Conservation (phyloP, 371 early-diverging fungal species). For the Dinochytrium kinnereticum region DNA sequence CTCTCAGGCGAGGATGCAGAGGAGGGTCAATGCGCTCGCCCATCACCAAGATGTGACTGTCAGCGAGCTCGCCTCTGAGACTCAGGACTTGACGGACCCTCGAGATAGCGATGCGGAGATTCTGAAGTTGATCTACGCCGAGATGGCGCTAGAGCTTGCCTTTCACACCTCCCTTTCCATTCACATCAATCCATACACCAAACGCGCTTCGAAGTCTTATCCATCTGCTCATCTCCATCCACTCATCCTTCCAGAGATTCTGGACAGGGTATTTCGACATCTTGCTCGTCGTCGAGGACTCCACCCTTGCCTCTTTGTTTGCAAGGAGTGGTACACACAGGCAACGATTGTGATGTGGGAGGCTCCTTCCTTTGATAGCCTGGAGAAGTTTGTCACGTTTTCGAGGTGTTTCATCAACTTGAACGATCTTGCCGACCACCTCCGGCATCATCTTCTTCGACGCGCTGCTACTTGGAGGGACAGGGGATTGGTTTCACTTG, state of each 20-base stretch:
- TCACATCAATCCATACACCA: background rate
- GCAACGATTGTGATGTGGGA: slow-evolving; percentile 5
- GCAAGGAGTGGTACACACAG: background rate
- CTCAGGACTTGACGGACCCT: too few species aligned
- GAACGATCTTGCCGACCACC: background rate
- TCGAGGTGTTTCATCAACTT: slow-evolving; percentile 10
- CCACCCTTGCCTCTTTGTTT: slow-evolving; percentile 16
- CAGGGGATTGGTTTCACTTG: background rate
- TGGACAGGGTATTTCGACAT: slow-evolving; percentile 3
- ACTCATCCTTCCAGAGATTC: slow-evolving; percentile 7
- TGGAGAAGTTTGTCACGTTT: background rate
- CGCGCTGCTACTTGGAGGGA: background rate
- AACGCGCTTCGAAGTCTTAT: background rate
- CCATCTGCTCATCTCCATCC: slow-evolving; percentile 15
- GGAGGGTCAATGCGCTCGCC: too few species aligned
- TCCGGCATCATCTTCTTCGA: background rate
- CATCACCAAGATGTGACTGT: too few species aligned
- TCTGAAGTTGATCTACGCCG: too few species aligned
- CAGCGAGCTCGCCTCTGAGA: too few species aligned
- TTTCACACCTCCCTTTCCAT: slow-evolving; percentile 5
- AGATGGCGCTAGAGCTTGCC: background rate
- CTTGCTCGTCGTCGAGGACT: background rate
- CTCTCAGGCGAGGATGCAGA: too few species aligned
- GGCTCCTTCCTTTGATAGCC: background rate
- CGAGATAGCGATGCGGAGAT: too few species aligned